Evolutionary conservation across 306 rosid species (phyloP).

Genomic region (Argentina anserina): DNA sequence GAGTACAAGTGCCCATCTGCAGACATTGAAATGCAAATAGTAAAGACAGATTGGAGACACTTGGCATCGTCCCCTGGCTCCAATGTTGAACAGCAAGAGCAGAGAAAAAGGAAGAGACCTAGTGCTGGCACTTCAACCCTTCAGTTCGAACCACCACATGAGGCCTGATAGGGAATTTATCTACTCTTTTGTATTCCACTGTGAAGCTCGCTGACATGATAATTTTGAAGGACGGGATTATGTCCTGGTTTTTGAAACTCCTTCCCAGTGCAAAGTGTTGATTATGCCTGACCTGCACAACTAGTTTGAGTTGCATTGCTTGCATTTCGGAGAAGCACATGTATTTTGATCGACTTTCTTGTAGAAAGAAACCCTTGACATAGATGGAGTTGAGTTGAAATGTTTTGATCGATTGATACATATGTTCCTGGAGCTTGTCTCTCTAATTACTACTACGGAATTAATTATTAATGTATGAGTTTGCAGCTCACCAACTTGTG

Average conservation of each 20-base stretch:
- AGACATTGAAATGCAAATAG: slow-evolving; percentile 27
- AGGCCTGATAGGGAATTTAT: not conserved
- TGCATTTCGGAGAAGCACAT: not conserved
- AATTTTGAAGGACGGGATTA: not conserved
- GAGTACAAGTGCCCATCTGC: slow-evolving; percentile 24
- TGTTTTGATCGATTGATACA: not conserved
- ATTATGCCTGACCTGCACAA: not conserved
- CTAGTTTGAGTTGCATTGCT: not conserved
- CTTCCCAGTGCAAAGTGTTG: not conserved
- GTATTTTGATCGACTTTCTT: not conserved
- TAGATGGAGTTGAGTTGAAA: not conserved
- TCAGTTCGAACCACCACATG: not conserved
- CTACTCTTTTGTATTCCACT: not conserved
- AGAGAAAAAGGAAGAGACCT: not conserved
- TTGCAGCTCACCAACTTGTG: not conserved
- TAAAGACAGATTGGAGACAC: slow-evolving; percentile 20
- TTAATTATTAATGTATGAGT: not conserved
- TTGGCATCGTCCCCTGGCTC: not conserved
- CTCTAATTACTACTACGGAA: not conserved
- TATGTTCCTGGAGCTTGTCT: not conserved
- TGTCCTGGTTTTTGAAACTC: not conserved
- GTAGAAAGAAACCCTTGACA: not conserved
- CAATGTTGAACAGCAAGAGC: not conserved
- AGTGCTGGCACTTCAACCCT: not conserved
- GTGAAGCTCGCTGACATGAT: not conserved